phyloP scores from a whole-genome alignment of 2,329 filamentous ascomycete genomes.

The Aspergillus uvarum region DNA sequence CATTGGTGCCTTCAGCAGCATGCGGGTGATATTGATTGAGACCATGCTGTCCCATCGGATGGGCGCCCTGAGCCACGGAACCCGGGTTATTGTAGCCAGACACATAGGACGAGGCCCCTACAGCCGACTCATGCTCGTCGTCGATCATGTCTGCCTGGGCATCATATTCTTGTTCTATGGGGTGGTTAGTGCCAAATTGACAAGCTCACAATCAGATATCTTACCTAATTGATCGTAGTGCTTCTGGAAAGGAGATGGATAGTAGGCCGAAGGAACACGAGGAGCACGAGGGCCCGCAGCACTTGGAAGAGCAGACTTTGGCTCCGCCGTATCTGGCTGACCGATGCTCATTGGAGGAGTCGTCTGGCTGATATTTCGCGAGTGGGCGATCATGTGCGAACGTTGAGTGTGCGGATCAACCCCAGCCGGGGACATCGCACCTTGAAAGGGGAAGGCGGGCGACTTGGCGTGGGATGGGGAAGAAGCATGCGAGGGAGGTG shows the following conservation, averaged over 20 bases:
- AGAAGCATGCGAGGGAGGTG: slow-evolving; percentile 74
- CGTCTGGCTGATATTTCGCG: slow-evolving; percentile 35
- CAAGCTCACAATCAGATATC: slow-evolving; percentile 56
- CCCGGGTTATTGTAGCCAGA: slow-evolving; percentile 45
- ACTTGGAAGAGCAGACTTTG: slow-evolving; percentile 34
- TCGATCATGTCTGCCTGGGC: slow-evolving; percentile 86
- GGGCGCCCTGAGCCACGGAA: slow-evolving; percentile 44
- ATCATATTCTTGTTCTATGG: slow-evolving; percentile 94
- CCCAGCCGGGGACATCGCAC: slow-evolving; percentile 61
- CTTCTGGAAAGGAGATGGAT: slow-evolving; percentile 84
- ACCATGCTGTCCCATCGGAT: slow-evolving; percentile 41
- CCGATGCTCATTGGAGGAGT: slow-evolving; percentile 37
- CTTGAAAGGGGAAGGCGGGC: slow-evolving; percentile 60
- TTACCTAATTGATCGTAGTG: slow-evolving; percentile 96
- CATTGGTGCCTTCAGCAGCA: slow-evolving; percentile 36
- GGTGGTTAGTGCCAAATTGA: slow-evolving; percentile 62
- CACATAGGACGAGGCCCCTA: slow-evolving; percentile 67
- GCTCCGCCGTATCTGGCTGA: slow-evolving; percentile 38
- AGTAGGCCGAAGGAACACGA: slow-evolving; percentile 59
- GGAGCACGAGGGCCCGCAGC: slow-evolving; percentile 27
- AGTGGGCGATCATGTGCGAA: slow-evolving; percentile 47
- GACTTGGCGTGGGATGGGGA: slow-evolving; percentile 65
- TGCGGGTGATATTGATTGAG: slow-evolving; percentile 44
- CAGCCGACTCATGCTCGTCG: slow-evolving; percentile 69
- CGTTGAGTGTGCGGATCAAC: slow-evolving; percentile 53